Evolutionary conservation across 148 eudicot genomes (phyloP).

Genomic region (Chenopodium formosanum): DNA sequence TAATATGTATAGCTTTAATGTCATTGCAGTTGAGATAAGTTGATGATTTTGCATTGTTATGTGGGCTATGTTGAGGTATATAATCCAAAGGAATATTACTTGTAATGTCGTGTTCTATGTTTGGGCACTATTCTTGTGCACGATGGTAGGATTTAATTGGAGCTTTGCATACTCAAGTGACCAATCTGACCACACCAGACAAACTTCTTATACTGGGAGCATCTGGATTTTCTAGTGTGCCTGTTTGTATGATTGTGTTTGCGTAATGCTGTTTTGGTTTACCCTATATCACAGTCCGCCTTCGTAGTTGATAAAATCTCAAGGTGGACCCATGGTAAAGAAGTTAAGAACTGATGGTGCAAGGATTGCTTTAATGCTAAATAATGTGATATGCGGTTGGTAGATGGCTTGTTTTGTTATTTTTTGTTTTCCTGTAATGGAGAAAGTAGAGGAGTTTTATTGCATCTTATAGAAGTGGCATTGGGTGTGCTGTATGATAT

Average conservation of each 20-base stretch:
- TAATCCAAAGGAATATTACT: neutral
- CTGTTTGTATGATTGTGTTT: neutral
- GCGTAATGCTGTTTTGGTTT: neutral
- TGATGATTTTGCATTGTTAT: neutral
- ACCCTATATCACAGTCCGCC: neutral
- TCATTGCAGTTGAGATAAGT: neutral
- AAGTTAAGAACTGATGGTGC: neutral
- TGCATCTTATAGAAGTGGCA: conserved; percentile 50
- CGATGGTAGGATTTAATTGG: neutral
- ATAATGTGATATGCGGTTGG: conserved; percentile 27
- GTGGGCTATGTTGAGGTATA: neutral
- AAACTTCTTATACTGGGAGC: neutral
- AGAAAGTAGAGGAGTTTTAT: conserved; percentile 35
- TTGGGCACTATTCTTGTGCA: neutral
- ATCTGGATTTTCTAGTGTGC: neutral
- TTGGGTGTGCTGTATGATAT: conserved; percentile 63
- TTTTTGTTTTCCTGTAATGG: conserved; percentile 39
- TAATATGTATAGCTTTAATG: neutral
- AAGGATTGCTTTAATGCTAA: conserved; percentile 18
- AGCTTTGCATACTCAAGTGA: neutral
- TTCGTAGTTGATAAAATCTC: neutral
- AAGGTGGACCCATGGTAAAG: neutral
- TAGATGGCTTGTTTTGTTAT: conserved; percentile 43
- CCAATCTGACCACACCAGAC: neutral
- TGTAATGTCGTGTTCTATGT: neutral